These are phyloP conservation scores for Pezicula rhizophila DNA, from an alignment of 2,329 filamentous ascomycete species.

Conservation along the genomic window DNA sequence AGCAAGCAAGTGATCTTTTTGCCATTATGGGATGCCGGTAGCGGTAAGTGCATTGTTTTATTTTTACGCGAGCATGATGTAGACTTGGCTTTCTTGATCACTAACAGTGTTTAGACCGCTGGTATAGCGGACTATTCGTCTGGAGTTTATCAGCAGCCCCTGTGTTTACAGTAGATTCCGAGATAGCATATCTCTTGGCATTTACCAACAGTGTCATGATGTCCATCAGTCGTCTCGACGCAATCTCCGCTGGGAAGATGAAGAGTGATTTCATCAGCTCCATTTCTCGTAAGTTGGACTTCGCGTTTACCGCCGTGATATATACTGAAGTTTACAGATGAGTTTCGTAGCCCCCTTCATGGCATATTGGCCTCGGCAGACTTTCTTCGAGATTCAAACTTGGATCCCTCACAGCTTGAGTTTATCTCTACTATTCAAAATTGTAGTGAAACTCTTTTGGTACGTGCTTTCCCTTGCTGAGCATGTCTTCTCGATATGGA, in stretches of 20 bases:
- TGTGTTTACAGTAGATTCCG: conserved; percentile 21
- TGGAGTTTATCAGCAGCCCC: conserved; percentile 18
- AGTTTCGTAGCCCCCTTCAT: conserved; percentile 23
- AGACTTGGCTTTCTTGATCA: too few relatives aligned
- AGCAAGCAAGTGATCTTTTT: conserved; percentile 25
- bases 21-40: conserved; percentile 24
- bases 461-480: neutral
- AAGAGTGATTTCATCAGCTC: conserved; percentile 24
- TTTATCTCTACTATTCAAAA: conserved; percentile 43
- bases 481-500: too few relatives aligned
- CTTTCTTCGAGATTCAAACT: conserved; percentile 41
- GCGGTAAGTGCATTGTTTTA: conserved; percentile 10
- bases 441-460: conserved; percentile 42
- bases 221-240: conserved; percentile 22
- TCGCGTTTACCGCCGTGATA: neutral
- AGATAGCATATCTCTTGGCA: conserved; percentile 19
- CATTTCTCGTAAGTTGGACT: conserved; percentile 16
- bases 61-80: too few relatives aligned
- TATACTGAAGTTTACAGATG: conserved; percentile 13
- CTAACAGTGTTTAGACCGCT: conserved; percentile 12
- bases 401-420: conserved; percentile 39
- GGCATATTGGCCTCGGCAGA: conserved; percentile 50
- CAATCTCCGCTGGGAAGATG: conserved; percentile 20
- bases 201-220: conserved; percentile 23
- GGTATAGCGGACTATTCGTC: conserved; percentile 22